Evolutionary conservation across 495 filamentous ascomycete genomes (phyloP), one percentile per base, ranked within the genome.

Genomic region (Penicillium parvum): DNA sequence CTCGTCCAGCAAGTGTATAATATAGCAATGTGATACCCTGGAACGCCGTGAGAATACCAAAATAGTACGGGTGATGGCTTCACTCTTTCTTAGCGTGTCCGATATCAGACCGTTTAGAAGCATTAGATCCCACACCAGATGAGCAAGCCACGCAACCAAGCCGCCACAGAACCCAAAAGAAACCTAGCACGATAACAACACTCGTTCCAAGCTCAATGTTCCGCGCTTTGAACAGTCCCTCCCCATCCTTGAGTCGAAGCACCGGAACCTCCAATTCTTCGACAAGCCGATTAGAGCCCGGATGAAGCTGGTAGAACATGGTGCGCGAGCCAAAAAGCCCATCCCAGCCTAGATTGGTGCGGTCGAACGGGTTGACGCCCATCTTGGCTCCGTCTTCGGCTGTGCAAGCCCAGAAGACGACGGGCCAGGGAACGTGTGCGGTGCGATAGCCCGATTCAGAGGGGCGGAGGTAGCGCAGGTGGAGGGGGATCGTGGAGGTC

Each of bases 381-480:
- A 95, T 86, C 63, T 86, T 82, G 1, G 75, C 77, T 17, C 76
- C 85, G 30, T 86, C 84, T 27, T 86, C 80, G 16, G 79, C 77
- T 2, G 74, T 72, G 58, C 92, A 98, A 1, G 90, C 92, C 91
- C 91, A 97, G 71, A 98, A 97, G 2, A 96, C 76, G 2, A 82
- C 76, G 3, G 90, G 94, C 74, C 74, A 82, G 0, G 88, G 84
- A 0, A 95, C 64, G 14, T 58, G 19, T 0, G 55, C 55, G 3
- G 57, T 32, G 12, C 56, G 63, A 38, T 80, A 74, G 2, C 80
- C 79, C 4, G 73, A 68, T 30, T 68, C 63, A 0, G 69, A 64
- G 1, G 83, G 80, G 6, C 57, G 60, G n/a, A 92, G 71, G 52
- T 97, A 97, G 19, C 91, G 85, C 2, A 96, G 74, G 54, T 98